Base-by-base conservation (phyloP, 2,329 filamentous ascomycete genomes). In the Orbilia ellipsospora region DNA sequence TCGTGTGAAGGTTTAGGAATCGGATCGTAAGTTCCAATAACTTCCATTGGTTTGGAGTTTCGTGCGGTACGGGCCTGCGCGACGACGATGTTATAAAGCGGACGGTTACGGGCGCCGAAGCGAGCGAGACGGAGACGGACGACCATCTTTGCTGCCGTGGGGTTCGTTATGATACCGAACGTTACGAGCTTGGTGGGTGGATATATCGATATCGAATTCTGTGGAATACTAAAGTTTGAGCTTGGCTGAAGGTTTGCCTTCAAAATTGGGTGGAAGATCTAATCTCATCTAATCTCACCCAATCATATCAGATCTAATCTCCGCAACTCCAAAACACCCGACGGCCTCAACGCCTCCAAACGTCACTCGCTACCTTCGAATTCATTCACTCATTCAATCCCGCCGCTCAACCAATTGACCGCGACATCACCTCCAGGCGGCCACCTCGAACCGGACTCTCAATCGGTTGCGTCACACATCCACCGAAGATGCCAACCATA, bases 21-120 rank as follows among this genome's bases (percentile, higher is more conserved):
- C 0, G 90, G 89, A 80, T 92, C 88, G 84, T 92, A 92, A 52
- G 90, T 91, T 81, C 86, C 92, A 78, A 99, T 90, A 77, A 99
- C 95, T 85, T 99, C 95, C 83, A 99, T 88, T 4, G 95, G 95
- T 80, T 91, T 92, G 79, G 89, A 91, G 84, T 94, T 92, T 79
- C 93, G 89, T 44, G 95, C 94, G 50, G 93, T 92, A 92, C 94
- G 90, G 55, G 94, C 94, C 81, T 98, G 94, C 15, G 93, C 88
- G 78, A 99, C 92, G 78, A 98, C 93, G 78, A 99, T 97, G 85
- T 99, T 99, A 87, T 97, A 99, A 80, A 97, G 91, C 1, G 95
- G 94, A n/a, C 88, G 83, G 82, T 96, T 94, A 78, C 88, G 89
- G 83, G 91, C 92, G 82, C 94, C 93, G 83, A 98, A 97, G 83